These are phyloP conservation scores for Xylaria scruposa DNA, from an alignment of 495 filamentous ascomycete species.

Conservation along the genomic window DNA sequence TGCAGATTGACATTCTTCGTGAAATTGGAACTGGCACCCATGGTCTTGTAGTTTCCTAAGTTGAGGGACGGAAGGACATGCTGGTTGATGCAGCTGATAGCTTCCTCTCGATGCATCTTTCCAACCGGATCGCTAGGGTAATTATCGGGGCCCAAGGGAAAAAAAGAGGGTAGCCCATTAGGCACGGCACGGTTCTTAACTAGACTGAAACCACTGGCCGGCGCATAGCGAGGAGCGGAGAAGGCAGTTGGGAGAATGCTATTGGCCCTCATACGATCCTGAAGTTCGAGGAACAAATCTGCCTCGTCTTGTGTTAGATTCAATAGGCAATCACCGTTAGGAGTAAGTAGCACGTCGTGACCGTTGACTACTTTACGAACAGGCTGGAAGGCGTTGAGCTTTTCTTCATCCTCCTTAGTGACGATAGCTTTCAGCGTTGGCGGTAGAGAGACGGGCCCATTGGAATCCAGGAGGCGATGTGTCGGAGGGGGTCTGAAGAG, in stretches of 20 bases:
- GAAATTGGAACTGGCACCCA: constrained; percentile 41
- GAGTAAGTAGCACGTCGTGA: constrained; percentile 71
- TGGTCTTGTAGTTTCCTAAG: constrained; percentile 47
- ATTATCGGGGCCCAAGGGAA: constrained; percentile 50
- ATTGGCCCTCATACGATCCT: constrained; percentile 61
- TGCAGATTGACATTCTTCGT: constrained; percentile 40
- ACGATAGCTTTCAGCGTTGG: constrained; percentile 55
- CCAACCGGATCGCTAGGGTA: constrained; percentile 57
- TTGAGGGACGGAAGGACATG: constrained; percentile 63
- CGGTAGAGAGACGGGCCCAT: constrained; percentile 30
- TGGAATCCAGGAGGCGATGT: constrained; percentile 35
- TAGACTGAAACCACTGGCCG: constrained; percentile 57
- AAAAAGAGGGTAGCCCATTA: constrained; percentile 61
- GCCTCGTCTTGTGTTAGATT: constrained; percentile 80
- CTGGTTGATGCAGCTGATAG: constrained; percentile 71
- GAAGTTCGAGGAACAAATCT: constrained; percentile 74
- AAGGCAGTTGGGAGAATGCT: constrained; percentile 55
- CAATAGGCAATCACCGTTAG: constrained; percentile 77
- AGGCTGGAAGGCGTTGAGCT: constrained; percentile 54
- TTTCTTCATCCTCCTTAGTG: constrained; percentile 57
- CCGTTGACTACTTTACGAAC: constrained; percentile 58
- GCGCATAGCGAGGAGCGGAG: constrained; percentile 52
- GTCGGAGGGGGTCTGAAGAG: constrained; percentile 39
- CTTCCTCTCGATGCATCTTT: constrained; percentile 67
- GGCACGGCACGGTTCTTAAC: constrained; percentile 63